Base-by-base conservation (phyloP, 2,329 filamentous ascomycete species). In the Hirsutella rhossiliensis region DNA sequence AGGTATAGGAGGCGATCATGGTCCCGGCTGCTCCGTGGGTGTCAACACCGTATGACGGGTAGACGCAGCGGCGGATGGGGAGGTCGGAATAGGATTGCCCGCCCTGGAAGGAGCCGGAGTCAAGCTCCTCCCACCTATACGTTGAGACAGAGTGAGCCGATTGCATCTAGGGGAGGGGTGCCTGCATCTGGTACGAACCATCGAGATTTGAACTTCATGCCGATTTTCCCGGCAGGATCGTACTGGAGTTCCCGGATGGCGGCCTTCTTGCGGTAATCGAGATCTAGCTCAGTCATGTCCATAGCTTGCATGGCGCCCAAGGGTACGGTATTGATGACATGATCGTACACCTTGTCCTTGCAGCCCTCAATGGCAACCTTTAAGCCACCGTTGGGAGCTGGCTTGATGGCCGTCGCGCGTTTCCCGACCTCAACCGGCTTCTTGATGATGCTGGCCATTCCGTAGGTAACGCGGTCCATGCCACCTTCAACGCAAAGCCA, bases 401-500 rank as follows among this genome's bases (percentile, higher is more conserved):
- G 28, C 41, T 41, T 28, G 32, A 27, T 46, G 18, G 34, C 43
- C 8, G 32, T 41, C 2, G 27, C 29, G 32, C 38, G 29, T 19
- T 45, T 45, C 11, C 27, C 23, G 13, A 27, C 38, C 27, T 36
- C 40, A 15, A 29, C 36, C 28, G 36, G 17, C 37, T 40, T 39
- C 15, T 13, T 31, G 27, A 44, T 39, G 27, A 40, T 39, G 11
- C 40, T 40, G 37, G 23, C 38, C 43, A 44, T 44, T 30, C 43
- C 43, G 29, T 40, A 7, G 11, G 40, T 27, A 27, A 44, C 28
- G 8, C 37, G 43, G 31, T 51, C 50, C 48, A 56, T 54, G 15
- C 61, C 61, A 13, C 61, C 61, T 18, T 59, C 52, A 45, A 63
- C 53, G 29, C 57, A 58, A 20, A 48, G 50, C 59, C 60, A 63